Base-by-base conservation (phyloP, 164 flowering plant species). In the Tetracentron sinense region DNA sequence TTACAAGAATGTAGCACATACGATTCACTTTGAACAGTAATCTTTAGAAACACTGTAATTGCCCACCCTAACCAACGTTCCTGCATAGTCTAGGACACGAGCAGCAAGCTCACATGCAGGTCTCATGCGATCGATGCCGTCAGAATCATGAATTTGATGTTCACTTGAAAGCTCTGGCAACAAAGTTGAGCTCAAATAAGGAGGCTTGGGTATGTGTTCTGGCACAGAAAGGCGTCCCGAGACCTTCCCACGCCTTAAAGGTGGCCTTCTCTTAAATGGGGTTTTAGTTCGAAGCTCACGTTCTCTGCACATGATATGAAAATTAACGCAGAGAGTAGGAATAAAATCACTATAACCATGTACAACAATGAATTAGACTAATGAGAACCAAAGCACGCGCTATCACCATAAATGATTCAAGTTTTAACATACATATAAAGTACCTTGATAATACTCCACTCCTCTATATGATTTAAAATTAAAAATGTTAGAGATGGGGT, bases 91-190 rank as follows among this genome's bases (percentile, higher is more conserved):
- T 54, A 95, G 70, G 52, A 91, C 99, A 54, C 89, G 85, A 56
- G 97, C 97, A 70, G 97, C 96, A 72, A 95, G 96, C 75, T 85
- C 84, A 75, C 99, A 79, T 11, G 96, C 89, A 66, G 88, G 91
- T 68, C 79, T 89, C 96, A 91, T 91, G 63, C 73, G 64, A 65
- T 69, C 76, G 60, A 95, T 80, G 54, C 96, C 96, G 74, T 88
- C 86, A 54, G 85, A 57, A 75, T 84, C 94, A 67, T 83, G 97
- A 60, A 84, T 65, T 70, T 95, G 96, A 76, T 59, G 74, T 48
- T 87, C 86, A 23, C 69, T 81, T 11, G 92, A 69, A 67, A 95
- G 81, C 38, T 80, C 94, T 21, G 99, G 97, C 64, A 87, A 55
- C 54, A 28, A 3, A 59, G 19, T 58, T 27, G 92, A 71, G 69